Evolutionary conservation across 176 grass and related monocot species (phyloP).

Genomic region (Paspalum vaginatum): DNA sequence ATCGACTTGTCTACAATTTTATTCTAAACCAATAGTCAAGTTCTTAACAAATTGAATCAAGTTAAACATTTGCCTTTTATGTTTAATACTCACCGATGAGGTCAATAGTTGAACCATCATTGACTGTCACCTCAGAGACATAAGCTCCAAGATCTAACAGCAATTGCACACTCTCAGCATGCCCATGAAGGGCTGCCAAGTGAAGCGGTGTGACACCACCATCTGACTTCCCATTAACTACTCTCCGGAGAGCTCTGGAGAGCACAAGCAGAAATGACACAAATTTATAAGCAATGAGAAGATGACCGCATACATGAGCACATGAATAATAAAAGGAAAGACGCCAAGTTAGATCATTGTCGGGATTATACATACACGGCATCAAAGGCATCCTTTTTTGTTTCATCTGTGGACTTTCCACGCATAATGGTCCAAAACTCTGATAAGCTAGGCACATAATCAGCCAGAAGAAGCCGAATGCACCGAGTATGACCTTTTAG

Average conservation of each 20-base stretch:
- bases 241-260: conserved; percentile 61
- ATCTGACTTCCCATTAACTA: conserved; percentile 85
- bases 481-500: conserved; percentile 87
- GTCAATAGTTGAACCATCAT: conserved; percentile 99
- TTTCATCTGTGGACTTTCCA: conserved; percentile 53
- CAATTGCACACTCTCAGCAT: conserved; percentile 81
- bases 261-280: conserved; percentile 38
- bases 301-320: conserved; percentile 18
- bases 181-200: conserved; percentile 84
- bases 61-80: neutral
- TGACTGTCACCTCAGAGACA: conserved; percentile 76
- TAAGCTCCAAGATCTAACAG: conserved; percentile 91
- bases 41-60: conserved; percentile 25
- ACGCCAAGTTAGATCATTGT: conserved; percentile 38
- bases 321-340: neutral
- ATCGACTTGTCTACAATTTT: conserved; percentile 8
- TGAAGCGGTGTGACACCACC: conserved; percentile 90
- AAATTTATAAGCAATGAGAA: conserved; percentile 42
- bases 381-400: conserved; percentile 54
- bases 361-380: conserved; percentile 73
- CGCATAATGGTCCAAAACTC: conserved; percentile 81
- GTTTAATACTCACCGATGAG: conserved; percentile 70
- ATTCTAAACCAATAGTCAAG: conserved; percentile 3
- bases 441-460: conserved; percentile 80
- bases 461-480: conserved; percentile 79